These are phyloP conservation scores for Cubamyces lactineus DNA, from an alignment of 768 basidiomycete genomes.

Conservation along the genomic window DNA sequence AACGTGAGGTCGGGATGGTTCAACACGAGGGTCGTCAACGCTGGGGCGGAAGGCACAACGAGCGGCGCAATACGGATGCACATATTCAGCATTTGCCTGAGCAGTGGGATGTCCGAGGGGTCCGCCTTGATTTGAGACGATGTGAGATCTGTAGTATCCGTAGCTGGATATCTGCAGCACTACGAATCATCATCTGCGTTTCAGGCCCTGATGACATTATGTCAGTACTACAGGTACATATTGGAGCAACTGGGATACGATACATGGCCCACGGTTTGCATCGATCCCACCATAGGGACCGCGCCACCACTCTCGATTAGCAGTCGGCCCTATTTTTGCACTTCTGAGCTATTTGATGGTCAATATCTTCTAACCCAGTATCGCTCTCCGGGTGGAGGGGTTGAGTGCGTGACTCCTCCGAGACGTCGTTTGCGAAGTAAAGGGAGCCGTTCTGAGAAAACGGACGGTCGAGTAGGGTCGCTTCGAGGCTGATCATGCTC, in stretches of 20 bases:
- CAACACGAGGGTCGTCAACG: conserved; percentile 9
- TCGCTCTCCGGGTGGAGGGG: neutral
- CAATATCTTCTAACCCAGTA: neutral
- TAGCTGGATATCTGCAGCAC: conserved; percentile 12
- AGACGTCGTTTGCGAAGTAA: neutral
- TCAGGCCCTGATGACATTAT: conserved; percentile 6
- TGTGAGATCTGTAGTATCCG: neutral
- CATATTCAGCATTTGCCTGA: conserved; percentile 7
- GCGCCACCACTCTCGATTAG: conserved; percentile 12
- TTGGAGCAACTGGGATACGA: neutral
- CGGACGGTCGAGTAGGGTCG: neutral
- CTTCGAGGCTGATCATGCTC: neutral
- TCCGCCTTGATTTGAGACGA: neutral
- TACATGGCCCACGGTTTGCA: conserved; percentile 13
- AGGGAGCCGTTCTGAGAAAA: conserved; percentile 10
- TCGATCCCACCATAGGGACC: neutral
- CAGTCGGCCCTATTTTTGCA: conserved; percentile 8
- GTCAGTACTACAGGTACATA: neutral
- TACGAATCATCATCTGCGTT: conserved; percentile 9
- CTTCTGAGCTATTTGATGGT: neutral
- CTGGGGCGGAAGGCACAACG: conserved; percentile 4
- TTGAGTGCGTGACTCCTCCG: neutral
- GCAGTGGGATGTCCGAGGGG: conserved; percentile 8
- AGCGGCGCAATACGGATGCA: conserved; percentile 16
- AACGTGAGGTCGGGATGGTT: conserved; percentile 16